Evolutionary conservation across 2,329 filamentous ascomycete species (phyloP).

Genomic region (Clonostachys sp.): DNA sequence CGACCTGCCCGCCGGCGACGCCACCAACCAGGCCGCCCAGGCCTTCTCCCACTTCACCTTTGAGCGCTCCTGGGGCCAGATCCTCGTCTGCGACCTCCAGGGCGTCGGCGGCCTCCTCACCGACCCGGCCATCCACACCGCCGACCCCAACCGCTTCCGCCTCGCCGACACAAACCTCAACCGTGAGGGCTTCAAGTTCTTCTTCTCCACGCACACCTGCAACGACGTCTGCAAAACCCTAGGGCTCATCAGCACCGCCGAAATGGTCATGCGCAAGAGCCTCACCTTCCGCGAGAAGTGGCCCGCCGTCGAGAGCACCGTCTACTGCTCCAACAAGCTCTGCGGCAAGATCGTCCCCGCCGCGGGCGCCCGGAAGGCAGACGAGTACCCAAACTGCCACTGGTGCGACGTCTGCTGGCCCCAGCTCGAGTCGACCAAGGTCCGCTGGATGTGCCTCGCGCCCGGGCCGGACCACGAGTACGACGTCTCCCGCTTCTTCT

Average conservation of each 20-base stretch:
- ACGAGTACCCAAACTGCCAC: constrained; percentile 13
- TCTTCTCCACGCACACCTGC: constrained; percentile 27
- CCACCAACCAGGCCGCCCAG: constrained; percentile 22
- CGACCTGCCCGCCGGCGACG: constrained; percentile 6
- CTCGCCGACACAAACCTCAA: constrained; percentile 23
- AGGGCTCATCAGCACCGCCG: constrained; percentile 14
- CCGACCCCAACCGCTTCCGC: constrained; percentile 21
- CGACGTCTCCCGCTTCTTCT: constrained; percentile 23
- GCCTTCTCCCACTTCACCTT: constrained; percentile 36
- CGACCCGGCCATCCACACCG: constrained; percentile 29
- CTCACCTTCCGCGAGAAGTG: constrained; percentile 21
- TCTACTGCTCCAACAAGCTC: constrained; percentile 32
- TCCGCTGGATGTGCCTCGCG: constrained; percentile 12
- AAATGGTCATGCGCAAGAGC: constrained; percentile 9
- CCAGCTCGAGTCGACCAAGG: constrained; percentile 16
- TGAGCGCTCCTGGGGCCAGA: constrained; percentile 27
- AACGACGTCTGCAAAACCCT: constrained; percentile 22
- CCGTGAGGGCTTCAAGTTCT: constrained; percentile 28
- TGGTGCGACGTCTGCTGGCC: constrained; percentile 26
- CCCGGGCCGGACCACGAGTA: constrained; percentile 20
- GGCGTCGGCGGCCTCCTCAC: constrained; percentile 26
- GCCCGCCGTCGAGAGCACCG: constrained; percentile 18
- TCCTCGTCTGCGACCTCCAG: constrained; percentile 28
- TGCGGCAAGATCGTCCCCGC: constrained; percentile 24
- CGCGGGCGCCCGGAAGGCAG: constrained; percentile 9